Percentiles rank a stretch among this genome's conserved stretches.
phyloP scores from a whole-genome alignment of 139 green algal genomes.

The Zygnema cylindricum region DNA sequence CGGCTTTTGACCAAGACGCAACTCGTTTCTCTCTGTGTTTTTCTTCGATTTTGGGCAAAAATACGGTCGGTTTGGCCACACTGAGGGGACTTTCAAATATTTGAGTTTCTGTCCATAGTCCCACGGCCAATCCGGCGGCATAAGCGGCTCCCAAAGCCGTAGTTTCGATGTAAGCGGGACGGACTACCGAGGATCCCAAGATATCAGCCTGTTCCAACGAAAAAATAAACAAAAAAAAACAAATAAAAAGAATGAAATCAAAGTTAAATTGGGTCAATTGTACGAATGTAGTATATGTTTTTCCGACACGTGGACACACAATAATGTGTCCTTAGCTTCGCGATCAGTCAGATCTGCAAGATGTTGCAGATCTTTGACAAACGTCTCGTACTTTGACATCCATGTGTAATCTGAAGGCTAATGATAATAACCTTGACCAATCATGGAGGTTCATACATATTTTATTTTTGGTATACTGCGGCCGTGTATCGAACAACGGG shows the following conservation, averaged over 20 bases:
- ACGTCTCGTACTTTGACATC: not conserved
- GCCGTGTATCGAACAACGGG: no score
- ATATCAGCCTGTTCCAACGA: conserved; percentile 56
- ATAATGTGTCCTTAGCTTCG: not conserved
- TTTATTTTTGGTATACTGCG: no score
- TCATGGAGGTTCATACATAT: no score
- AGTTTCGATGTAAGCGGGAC: conserved; percentile 88
- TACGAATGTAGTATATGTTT: no score
- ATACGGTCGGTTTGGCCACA: conserved; percentile 1
- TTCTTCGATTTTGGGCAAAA: conserved; percentile 3
- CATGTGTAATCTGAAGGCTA: no score
- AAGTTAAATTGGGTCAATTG: not conserved
- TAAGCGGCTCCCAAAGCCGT: conserved; percentile 89
- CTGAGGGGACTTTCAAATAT: conserved; percentile 16
- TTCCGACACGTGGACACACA: not conserved
- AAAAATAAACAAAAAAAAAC: conserved; percentile 6
- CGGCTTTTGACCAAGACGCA: conserved; percentile 7
- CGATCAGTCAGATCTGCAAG: no score
- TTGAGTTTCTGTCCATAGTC: conserved; percentile 74
- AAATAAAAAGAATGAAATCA: not conserved
- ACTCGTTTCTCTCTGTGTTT: conserved; percentile 20
- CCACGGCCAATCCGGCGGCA: conserved; percentile 86
- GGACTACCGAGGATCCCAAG: conserved; percentile 77
- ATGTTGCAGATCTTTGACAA: no score
- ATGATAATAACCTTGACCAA: no score